phyloP scores from a whole-genome alignment of 1,284 basidiomycete species.

The Ceratobasidium sp. region DNA sequence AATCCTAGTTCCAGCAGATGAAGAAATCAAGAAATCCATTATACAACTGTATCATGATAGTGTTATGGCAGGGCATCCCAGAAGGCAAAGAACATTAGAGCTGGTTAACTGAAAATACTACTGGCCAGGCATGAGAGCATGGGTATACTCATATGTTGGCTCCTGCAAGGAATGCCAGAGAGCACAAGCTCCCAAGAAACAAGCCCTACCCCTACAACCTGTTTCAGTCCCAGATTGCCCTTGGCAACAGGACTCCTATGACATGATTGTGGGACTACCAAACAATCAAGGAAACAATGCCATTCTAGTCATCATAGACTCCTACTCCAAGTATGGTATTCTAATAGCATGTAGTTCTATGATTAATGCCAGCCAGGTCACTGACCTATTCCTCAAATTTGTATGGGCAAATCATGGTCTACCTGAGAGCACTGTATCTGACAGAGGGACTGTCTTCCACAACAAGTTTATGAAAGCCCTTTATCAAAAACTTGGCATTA shows the following conservation, averaged over 20 bases:
- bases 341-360: slow-evolving; percentile 47
- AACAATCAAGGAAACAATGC: slow-evolving; percentile 46
- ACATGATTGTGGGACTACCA: slow-evolving; percentile 50
- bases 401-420: slow-evolving; percentile 42
- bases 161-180: slow-evolving; percentile 45
- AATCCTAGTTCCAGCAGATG: slow-evolving; percentile 43
- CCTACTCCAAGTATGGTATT: slow-evolving; percentile 49
- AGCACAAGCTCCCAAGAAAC: slow-evolving; percentile 40
- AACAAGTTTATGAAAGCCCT: slow-evolving; percentile 44
- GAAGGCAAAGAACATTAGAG: slow-evolving; percentile 30
- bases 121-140: slow-evolving; percentile 42
- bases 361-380: slow-evolving; percentile 30
- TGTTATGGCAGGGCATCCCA: slow-evolving; percentile 40
- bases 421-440: slow-evolving; percentile 45
- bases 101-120: slow-evolving; percentile 37
- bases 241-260: slow-evolving; percentile 50
- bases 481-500: slow-evolving; percentile 30
- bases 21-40: slow-evolving; percentile 4
- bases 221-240: slow-evolving; percentile 45
- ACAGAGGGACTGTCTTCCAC: slow-evolving; percentile 47
- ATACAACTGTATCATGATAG: slow-evolving; percentile 31
- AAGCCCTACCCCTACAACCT: slow-evolving; percentile 42
- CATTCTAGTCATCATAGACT: slow-evolving; percentile 50
- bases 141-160: slow-evolving; percentile 42
- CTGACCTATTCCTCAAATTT: neutral